Evolutionary conservation across 75 land plant species (phyloP), one percentile per base, ranked within the genome.

Genomic region (Isoetes taiwanensis): DNA sequence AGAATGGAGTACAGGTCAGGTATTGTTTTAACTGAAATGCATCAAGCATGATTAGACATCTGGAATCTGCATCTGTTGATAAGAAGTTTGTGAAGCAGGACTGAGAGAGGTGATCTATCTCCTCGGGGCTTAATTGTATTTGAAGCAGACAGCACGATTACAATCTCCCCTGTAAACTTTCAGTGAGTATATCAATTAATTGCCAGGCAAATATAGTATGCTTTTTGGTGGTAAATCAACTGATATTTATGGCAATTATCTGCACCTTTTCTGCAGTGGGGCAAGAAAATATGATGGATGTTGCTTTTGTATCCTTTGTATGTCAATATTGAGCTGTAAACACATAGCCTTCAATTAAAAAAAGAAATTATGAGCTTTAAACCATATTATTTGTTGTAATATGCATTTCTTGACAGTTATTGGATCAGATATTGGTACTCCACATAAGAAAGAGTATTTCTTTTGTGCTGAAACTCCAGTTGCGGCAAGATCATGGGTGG

Each of bases 381-480:
- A 37, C 39, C 14, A 37, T 24, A 39, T 30, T 1, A 37, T 34
- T 37, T 39, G 16, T 17, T 19, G 10, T 39, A 11, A 1, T 32
- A 4, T 25, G 10, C 2, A 16, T 17, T 29, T 53, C 34, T 39
- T 30, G 9, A 57, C 4, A 14, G 8, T 4, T 16, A 26, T 17
- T 46, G 29, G 19, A 43, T 65, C 41, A 93, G 98, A 93, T 70
- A 72, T 93, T 68, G 96, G 85, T 3, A 87, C 93, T n/a, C 79
- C 85, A 4, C 86, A 79, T 52, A 91, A 91, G 48, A 81, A 79
- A 48, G 96, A 93, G 23, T 93, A 81, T 53, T 87, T 83, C 59
- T 86, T 93, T 8, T 93, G 98, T 78, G 89, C 98, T 19, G 98
- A 93, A 75, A 93, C 94, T 58, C 81, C 84, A 57, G 90, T 72